Conservation (phyloP, 345 rosid genomes). For the Iberis pinnata region DNA sequence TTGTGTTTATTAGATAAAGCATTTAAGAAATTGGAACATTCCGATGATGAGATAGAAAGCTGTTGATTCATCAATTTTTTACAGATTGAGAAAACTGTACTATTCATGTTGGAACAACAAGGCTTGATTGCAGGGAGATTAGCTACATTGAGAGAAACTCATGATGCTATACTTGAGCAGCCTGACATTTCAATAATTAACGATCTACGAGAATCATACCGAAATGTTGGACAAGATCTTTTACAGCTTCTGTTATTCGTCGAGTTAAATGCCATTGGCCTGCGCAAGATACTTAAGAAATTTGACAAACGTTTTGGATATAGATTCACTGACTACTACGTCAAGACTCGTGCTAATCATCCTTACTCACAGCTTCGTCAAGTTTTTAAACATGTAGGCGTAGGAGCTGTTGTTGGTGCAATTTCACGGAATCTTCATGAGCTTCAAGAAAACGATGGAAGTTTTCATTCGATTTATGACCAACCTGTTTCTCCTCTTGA, state of each 20-base stretch:
- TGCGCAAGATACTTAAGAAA: slow-evolving; percentile 92
- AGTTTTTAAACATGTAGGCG: slow-evolving; percentile 98
- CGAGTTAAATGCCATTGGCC: slow-evolving; percentile 87
- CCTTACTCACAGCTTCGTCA: slow-evolving; percentile 99
- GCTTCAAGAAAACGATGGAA: slow-evolving; percentile 93
- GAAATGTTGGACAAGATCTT: slow-evolving; percentile 69
- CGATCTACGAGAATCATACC: slow-evolving; percentile 68
- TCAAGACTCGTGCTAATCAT: slow-evolving; percentile 95
- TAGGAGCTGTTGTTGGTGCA: slow-evolving; percentile 98
- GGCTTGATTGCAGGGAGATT: slow-evolving; percentile 74
- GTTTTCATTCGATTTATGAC: slow-evolving; percentile 89
- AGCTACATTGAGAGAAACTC: slow-evolving; percentile 53
- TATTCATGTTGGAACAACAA: slow-evolving; percentile 95
- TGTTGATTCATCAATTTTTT: too few relatives aligned
- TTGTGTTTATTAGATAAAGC: not conserved
- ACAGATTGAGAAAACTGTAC: slow-evolving; percentile 95
- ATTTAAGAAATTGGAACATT: not conserved
- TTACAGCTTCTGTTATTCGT: slow-evolving; percentile 74
- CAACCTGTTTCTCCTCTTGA: slow-evolving; percentile 77
- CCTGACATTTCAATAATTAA: slow-evolving; percentile 58
- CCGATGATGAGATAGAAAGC: too few relatives aligned
- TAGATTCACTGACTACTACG: slow-evolving; percentile 84
- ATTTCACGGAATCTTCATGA: slow-evolving; percentile 97
- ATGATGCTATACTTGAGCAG: slow-evolving; percentile 57
- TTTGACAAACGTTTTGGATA: slow-evolving; percentile 94